Conservation (phyloP, 2,329 filamentous ascomycete genomes). For the Plectosphaerella sp. region DNA sequence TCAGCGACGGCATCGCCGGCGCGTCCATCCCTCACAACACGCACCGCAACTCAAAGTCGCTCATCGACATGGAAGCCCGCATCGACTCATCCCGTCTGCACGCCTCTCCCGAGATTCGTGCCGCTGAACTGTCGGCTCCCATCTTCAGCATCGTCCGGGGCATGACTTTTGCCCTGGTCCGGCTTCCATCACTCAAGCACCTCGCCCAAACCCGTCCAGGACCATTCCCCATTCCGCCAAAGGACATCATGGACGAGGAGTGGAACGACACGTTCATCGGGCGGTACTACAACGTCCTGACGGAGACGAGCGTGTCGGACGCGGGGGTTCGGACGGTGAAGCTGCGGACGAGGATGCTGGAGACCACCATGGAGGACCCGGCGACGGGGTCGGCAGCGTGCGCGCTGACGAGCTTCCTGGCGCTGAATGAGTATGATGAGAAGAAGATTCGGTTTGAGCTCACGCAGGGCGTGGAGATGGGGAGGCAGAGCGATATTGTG, state of each 20-base stretch:
- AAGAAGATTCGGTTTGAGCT: constrained; percentile 10
- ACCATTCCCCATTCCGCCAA: constrained; percentile 24
- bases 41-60: constrained; percentile 49
- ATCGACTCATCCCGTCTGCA: constrained; percentile 2
- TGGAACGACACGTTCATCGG: constrained; percentile 51
- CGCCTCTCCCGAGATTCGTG: neutral
- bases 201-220: constrained; percentile 38
- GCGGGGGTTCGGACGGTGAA: constrained; percentile 20
- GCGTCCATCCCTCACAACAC: constrained; percentile 65
- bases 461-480: constrained; percentile 13
- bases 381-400: constrained; percentile 61
- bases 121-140: constrained; percentile 34
- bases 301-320: constrained; percentile 20
- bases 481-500: constrained; percentile 8
- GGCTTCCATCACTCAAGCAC: constrained; percentile 55
- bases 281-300: constrained; percentile 53
- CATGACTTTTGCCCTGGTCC: constrained; percentile 67
- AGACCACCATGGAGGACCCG: constrained; percentile 48
- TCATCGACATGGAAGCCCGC: constrained; percentile 19
- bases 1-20: constrained; percentile 41
- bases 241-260: constrained; percentile 42
- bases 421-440: constrained; percentile 31
- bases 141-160: constrained; percentile 65
- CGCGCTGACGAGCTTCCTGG: constrained; percentile 51
- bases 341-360: constrained; percentile 59